A percentile compares a stretch with the other conserved stretches of the same genome.
phyloP scores from a whole-genome alignment of 2,329 filamentous ascomycete genomes.

The Purpureocillium lavendulum region DNA sequence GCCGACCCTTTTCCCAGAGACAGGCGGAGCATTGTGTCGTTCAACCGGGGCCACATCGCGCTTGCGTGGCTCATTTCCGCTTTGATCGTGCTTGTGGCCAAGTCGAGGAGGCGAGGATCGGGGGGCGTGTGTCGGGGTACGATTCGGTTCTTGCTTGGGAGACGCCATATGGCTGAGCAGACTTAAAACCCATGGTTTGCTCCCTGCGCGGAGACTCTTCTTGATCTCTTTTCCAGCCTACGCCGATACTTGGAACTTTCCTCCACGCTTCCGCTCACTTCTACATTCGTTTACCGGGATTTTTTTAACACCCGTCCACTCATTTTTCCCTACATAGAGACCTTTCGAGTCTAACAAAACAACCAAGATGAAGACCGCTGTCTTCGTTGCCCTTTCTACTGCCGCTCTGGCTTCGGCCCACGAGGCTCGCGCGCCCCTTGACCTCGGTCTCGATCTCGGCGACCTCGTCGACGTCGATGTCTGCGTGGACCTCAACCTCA shows the following conservation, averaged over 20 bases:
- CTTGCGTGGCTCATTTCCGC: slow-evolving; percentile 11
- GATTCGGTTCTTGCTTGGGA: background rate
- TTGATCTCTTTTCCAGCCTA: slow-evolving; percentile 5
- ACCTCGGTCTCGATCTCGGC: slow-evolving; percentile 1
- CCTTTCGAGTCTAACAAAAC: background rate
- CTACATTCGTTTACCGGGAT: slow-evolving; percentile 10
- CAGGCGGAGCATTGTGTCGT: background rate
- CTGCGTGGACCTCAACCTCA: slow-evolving; percentile 11
- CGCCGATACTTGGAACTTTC: slow-evolving; percentile 5
- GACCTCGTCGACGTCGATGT: slow-evolving; percentile 5
- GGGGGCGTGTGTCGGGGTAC: too few species aligned
- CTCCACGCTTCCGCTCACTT: slow-evolving; percentile 6
- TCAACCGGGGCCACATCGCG: background rate
- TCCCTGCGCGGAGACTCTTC: slow-evolving; percentile 5
- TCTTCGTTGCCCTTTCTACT: slow-evolving; percentile 10
- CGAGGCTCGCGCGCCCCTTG: slow-evolving; percentile 9
- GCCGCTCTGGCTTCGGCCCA: slow-evolving; percentile 9
- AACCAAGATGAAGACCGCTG: slow-evolving; percentile 15
- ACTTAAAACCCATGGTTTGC: slow-evolving; percentile 11
- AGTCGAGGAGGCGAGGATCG: background rate
- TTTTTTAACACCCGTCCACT: slow-evolving; percentile 12
- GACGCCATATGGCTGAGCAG: background rate
- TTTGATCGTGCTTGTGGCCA: slow-evolving; percentile 4
- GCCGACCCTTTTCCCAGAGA: background rate
- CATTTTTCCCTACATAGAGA: slow-evolving; percentile 6